phyloP scores from a whole-genome alignment of 148 eudicot species.

The Vaccinium macrocarpon region DNA sequence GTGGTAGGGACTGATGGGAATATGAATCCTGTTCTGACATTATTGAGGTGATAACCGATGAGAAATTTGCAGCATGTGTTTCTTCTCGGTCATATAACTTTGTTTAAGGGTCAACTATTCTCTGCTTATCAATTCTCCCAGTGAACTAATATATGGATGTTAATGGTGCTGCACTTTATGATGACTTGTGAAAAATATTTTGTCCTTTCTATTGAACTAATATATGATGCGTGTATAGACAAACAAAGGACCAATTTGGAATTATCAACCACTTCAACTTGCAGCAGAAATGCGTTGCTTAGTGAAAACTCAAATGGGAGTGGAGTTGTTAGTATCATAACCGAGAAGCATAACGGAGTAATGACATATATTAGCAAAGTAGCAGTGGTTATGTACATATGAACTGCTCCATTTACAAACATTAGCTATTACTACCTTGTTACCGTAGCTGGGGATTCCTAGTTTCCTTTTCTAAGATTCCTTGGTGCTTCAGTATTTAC shows the following conservation, averaged over 20 bases:
- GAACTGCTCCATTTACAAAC: too few species aligned
- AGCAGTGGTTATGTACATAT: too few species aligned
- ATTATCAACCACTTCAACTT: constrained; percentile 4
- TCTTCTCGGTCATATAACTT: background rate
- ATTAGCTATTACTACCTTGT: too few species aligned
- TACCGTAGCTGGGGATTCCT: too few species aligned
- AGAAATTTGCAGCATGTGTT: background rate
- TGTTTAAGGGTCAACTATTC: background rate
- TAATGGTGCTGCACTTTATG: background rate
- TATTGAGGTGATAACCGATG: background rate
- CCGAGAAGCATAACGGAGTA: too few species aligned
- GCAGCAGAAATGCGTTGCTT: constrained; percentile 10
- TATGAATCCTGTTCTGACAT: background rate
- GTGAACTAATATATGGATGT: constrained; percentile 1
- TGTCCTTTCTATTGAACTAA: background rate
- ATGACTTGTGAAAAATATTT: background rate
- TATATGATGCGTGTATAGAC: too few species aligned
- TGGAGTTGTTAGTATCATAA: constrained; percentile 10
- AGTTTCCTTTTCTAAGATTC: too few species aligned
- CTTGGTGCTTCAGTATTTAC: too few species aligned
- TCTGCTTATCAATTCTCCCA: background rate
- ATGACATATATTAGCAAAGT: too few species aligned
- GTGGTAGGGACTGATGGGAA: background rate
- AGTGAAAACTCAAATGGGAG: background rate
- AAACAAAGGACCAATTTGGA: background rate